Conservation (phyloP, 306 rosid genomes). For the Styphnolobium japonicum region DNA sequence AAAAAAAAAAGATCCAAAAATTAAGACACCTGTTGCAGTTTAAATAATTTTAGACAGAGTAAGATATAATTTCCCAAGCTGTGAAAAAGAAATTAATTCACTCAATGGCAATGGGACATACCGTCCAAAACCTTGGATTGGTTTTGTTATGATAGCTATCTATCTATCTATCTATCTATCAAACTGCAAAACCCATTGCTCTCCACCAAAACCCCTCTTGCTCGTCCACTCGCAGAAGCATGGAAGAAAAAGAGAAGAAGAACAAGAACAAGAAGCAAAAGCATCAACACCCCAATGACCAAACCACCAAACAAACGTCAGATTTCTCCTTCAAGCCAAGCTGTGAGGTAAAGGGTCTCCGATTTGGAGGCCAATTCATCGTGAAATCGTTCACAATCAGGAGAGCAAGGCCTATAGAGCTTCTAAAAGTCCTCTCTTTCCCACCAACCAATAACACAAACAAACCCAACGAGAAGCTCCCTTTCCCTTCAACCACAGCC, state of each 20-base stretch:
- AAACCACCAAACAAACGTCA: slow-evolving; percentile 57
- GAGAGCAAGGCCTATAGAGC: slow-evolving; percentile 70
- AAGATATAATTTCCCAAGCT: no score
- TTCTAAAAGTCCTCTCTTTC: slow-evolving; percentile 69
- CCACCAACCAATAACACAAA: slow-evolving; percentile 51
- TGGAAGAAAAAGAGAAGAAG: slow-evolving; percentile 63
- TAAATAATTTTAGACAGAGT: no score
- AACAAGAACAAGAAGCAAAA: slow-evolving; percentile 82
- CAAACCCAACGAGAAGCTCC: slow-evolving; percentile 30
- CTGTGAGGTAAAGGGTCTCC: slow-evolving; percentile 85
- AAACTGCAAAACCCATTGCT: slow-evolving; percentile 29
- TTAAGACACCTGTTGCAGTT: no score
- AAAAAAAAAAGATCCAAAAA: no score
- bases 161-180: background rate
- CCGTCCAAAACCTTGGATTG: slow-evolving; percentile 13
- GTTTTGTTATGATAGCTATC: slow-evolving; percentile 18
- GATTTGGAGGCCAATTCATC: slow-evolving; percentile 95
- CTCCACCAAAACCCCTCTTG: slow-evolving; percentile 6
- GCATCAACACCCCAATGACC: slow-evolving; percentile 86
- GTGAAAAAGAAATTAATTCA: no score
- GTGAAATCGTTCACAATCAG: slow-evolving; percentile 92
- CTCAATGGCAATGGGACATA: background rate
- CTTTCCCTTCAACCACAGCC: slow-evolving; percentile 87
- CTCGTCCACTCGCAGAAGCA: slow-evolving; percentile 20
- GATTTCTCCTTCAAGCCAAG: slow-evolving; percentile 90